A percentile compares a stretch with the other conserved stretches of the same genome.
These are phyloP conservation scores for Arabidopsis arenosa DNA, from an alignment of 345 rosid genomes.

Conservation along the genomic window DNA sequence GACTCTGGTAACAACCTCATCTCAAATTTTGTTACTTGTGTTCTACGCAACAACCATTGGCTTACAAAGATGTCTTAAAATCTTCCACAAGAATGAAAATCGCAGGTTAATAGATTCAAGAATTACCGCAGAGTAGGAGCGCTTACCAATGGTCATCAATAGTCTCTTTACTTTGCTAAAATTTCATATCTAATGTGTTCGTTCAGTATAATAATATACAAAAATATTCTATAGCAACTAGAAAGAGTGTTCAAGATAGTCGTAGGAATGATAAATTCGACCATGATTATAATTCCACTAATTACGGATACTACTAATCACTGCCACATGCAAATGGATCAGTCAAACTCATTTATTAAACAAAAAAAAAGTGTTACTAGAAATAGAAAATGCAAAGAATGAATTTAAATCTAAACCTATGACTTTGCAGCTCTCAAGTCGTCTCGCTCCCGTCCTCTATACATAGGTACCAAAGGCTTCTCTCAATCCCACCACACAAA, in stretches of 20 bases:
- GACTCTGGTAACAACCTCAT: slow-evolving; percentile 40
- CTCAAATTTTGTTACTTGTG: slow-evolving; percentile 1
- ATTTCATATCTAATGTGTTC: too few species aligned
- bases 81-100: too few species aligned
- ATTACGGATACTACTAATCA: not conserved
- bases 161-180: too few species aligned
- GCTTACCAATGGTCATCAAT: too few species aligned
- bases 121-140: too few species aligned
- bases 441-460: not conserved
- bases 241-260: not conserved
- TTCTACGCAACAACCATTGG: not conserved
- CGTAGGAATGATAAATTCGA: slow-evolving; percentile 2
- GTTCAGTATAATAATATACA: too few species aligned
- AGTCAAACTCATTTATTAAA: not conserved
- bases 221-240: not conserved
- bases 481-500: not conserved
- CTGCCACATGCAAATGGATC: not conserved
- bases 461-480: not conserved
- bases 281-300: not conserved
- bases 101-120: too few species aligned
- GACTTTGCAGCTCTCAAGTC: not conserved
- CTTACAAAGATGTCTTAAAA: not conserved
- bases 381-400: not conserved
- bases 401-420: not conserved
- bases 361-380: not conserved